Base-by-base conservation (phyloP, 2,329 filamentous ascomycete species). In the Fusarium buharicum region DNA sequence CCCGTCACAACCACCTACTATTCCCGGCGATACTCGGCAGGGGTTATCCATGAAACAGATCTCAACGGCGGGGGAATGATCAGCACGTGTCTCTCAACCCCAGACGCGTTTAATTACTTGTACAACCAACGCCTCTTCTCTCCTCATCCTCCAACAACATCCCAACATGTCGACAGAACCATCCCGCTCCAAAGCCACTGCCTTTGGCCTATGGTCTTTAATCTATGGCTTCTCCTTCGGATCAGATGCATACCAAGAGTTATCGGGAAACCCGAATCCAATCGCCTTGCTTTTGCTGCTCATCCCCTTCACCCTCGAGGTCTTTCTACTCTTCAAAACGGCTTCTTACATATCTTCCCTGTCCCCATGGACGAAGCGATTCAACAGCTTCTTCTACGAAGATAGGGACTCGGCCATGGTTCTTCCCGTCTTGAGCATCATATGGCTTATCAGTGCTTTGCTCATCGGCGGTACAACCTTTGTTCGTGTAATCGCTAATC, bases 271-370 rank as follows among this genome's bases (percentile, higher is more conserved):
- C 8, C 22, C 9, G 8, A 37, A 11, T 28, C 13, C 12, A 13
- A 1, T 38, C 9, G 5, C 7, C 12, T 6, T 60, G 17, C 13
- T 55, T 8, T 17, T 58, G 6, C 38, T 52, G 16, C 31, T 67
- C 37, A 17, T 56, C 16, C 31, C 59, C 3, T 38, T 66, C 20
- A 39, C 37, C 7, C 38, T 70, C 12, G 55, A 67, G 37, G 27
- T 49, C 9, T 70, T 70, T 27, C 63, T 70, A 30, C 37, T 70
- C n/a, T 57, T 67, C 47, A 70, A 69, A 8, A 45, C 50, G n/a
- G 62, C 61, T 12, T 58, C 59, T 3, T 61, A 62, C 37, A 45
- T 69, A 17, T 48, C 55, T 12, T 7, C 27, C 2, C 16, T 51
- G 6, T 31, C 49, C 6, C 31, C 20, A 6, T 13, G 38, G 16